Conservation (phyloP, 2,329 filamentous ascomycete genomes). For the Ophiostoma pallidulum region DNA sequence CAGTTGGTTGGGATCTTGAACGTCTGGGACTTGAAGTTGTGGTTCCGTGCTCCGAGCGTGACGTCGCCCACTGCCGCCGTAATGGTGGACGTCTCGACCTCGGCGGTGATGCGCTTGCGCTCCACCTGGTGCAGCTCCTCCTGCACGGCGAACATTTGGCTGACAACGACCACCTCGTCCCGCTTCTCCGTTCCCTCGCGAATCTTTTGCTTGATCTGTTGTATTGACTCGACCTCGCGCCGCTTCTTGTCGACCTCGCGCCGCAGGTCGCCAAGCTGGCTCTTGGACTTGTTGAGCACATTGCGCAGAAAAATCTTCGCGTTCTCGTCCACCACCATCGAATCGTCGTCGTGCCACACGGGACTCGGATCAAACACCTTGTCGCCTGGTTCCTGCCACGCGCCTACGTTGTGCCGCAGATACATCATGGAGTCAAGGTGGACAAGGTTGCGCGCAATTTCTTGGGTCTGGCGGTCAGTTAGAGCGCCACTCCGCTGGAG, state of each 20-base stretch:
- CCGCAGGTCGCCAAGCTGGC: conserved; percentile 68
- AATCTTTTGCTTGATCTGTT: conserved; percentile 63
- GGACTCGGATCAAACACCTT: conserved; percentile 88
- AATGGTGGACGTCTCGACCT: conserved; percentile 89
- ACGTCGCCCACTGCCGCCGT: conserved; percentile 86
- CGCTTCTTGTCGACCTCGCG: conserved; percentile 78
- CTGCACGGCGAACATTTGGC: conserved; percentile 72
- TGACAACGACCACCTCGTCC: conserved; percentile 78
- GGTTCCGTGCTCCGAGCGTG: conserved; percentile 83
- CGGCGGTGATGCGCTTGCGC: conserved; percentile 72
- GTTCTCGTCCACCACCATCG: conserved; percentile 75
- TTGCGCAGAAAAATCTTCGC: conserved; percentile 90
- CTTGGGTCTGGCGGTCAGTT: conserved; percentile 61
- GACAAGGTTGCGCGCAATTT: conserved; percentile 82
- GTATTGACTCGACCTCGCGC: conserved; percentile 72
- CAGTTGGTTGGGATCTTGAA: conserved; percentile 99
- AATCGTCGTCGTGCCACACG: conserved; percentile 89
- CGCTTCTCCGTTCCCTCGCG: conserved; percentile 69
- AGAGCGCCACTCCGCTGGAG: conserved; percentile 64
- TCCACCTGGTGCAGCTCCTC: conserved; percentile 80
- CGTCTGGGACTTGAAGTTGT: conserved; percentile 97
- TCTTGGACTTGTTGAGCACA: conserved; percentile 81
- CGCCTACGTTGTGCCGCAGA: conserved; percentile 75
- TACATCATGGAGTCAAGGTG: conserved; percentile 97
- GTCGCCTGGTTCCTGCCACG: conserved; percentile 76